Evolutionary conservation across 441 rosid genomes (phyloP).

Genomic region (Aleurites moluccanus): DNA sequence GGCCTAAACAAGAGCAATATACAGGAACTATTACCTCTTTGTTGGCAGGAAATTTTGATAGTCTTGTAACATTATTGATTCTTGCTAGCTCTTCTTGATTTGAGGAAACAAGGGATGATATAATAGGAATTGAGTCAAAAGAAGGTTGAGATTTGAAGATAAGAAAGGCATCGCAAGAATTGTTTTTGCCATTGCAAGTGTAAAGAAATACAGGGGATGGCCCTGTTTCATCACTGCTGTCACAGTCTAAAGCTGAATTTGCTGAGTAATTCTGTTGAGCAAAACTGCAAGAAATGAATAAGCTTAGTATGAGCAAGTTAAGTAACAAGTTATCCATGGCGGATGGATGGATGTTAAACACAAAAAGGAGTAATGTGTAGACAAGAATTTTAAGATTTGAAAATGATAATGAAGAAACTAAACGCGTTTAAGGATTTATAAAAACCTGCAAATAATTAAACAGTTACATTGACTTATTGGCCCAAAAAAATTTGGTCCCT

Average conservation of each 20-base stretch:
- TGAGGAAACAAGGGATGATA: slow-evolving; percentile 42
- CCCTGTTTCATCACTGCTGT: slow-evolving; percentile 19
- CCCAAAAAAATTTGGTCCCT: neutral
- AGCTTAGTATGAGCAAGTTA: slow-evolving; percentile 1
- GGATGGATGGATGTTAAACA: neutral
- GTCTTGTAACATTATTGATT: slow-evolving; percentile 37
- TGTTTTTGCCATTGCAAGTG: slow-evolving; percentile 36
- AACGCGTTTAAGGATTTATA: slow-evolving; percentile 16
- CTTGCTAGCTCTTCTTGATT: slow-evolving; percentile 32
- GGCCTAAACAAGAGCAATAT: slow-evolving; percentile 40
- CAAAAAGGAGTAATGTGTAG: neutral
- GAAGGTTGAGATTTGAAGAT: slow-evolving; percentile 44
- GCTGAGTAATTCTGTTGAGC: slow-evolving; percentile 39
- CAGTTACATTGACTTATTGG: neutral
- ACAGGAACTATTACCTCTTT: slow-evolving; percentile 51
- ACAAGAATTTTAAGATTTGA: neutral
- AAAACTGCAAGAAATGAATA: slow-evolving; percentile 8
- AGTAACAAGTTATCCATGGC: slow-evolving; percentile 25
- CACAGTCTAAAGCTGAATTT: slow-evolving; percentile 26
- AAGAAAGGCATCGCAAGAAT: slow-evolving; percentile 42
- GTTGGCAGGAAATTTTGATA: slow-evolving; percentile 30
- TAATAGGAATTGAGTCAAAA: slow-evolving; percentile 33
- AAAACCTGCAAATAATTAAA: neutral
- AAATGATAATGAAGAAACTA: neutral
- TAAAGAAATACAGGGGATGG: slow-evolving; percentile 41